phyloP scores from a whole-genome alignment of 2,329 filamentous ascomycete species.

The Myriosclerotinia scirpicola region DNA sequence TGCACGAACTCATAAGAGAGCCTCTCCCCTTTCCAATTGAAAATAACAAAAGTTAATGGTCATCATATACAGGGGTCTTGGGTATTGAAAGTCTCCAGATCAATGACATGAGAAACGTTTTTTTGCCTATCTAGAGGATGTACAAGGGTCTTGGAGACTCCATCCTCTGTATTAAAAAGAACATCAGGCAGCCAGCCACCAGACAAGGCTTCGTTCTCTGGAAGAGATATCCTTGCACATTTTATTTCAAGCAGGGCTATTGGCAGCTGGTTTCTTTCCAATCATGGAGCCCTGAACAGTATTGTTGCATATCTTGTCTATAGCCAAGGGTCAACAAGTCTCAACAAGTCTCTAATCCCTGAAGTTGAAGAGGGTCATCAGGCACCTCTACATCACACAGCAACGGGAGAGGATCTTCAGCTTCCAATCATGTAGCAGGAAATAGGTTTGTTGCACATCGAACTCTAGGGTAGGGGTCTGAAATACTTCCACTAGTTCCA shows the following conservation, averaged over 20 bases:
- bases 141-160: too few relatives aligned
- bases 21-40: too few relatives aligned
- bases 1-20: too few relatives aligned
- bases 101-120: too few relatives aligned
- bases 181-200: too few relatives aligned
- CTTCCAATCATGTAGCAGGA: background rate
- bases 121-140: too few relatives aligned
- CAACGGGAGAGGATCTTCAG: background rate
- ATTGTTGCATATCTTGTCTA: background rate
- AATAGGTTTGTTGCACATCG: background rate
- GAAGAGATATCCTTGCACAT: background rate
- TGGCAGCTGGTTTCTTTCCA: background rate
- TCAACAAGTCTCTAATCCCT: too few relatives aligned
- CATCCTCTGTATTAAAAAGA: too few relatives aligned
- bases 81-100: too few relatives aligned
- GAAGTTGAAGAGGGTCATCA: background rate
- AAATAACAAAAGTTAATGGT: too few relatives aligned
- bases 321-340: background rate
- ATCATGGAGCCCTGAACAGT: background rate
- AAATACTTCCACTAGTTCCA: background rate
- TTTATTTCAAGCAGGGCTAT: background rate
- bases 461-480: background rate
- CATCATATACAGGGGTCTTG: too few relatives aligned
- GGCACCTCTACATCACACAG: background rate
- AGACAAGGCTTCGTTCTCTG: too few relatives aligned